Conservation (phyloP, 306 rosid species). For the Cicer yamashitae region DNA sequence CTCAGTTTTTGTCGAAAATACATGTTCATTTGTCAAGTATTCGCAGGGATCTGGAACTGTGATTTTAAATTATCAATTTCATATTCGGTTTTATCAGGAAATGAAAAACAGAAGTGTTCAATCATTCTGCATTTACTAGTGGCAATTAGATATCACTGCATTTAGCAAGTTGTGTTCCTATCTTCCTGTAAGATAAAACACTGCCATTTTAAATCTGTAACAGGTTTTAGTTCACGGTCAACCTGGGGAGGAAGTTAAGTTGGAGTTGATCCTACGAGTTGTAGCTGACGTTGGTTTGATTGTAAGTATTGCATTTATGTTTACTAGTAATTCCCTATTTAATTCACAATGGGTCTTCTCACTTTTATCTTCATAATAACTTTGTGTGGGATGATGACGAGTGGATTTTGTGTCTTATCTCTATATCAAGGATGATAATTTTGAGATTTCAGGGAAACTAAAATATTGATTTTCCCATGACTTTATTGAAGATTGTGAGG, state of each 20-base stretch:
- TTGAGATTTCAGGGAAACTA: constrained; percentile 36
- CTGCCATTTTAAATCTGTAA: constrained; percentile 30
- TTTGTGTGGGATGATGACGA: constrained; percentile 4
- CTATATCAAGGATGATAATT: constrained; percentile 29
- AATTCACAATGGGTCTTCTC: not conserved
- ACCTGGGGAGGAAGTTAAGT: constrained; percentile 93
- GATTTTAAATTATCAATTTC: constrained; percentile 13
- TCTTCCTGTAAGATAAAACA: constrained; percentile 35
- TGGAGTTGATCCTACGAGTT: constrained; percentile 93
- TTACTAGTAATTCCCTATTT: constrained; percentile 13
- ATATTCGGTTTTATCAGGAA: not conserved
- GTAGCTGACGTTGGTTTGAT: constrained; percentile 95
- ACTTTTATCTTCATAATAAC: constrained; percentile 24
- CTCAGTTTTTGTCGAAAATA: constrained; percentile 16
- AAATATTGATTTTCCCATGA: constrained; percentile 30
- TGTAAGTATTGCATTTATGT: constrained; percentile 48
- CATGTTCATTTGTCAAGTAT: constrained; percentile 17
- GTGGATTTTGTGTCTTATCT: constrained; percentile 6
- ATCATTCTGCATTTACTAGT: constrained; percentile 19
- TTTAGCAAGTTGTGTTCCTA: constrained; percentile 30
- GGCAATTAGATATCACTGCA: not conserved
- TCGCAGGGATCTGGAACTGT: not conserved
- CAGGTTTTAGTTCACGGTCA: constrained; percentile 87
- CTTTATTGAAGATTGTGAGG: constrained; percentile 23
- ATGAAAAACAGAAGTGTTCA: constrained; percentile 13